phyloP scores from a whole-genome alignment of 371 early-diverging fungal genomes.

The Zychaea mexicana region DNA sequence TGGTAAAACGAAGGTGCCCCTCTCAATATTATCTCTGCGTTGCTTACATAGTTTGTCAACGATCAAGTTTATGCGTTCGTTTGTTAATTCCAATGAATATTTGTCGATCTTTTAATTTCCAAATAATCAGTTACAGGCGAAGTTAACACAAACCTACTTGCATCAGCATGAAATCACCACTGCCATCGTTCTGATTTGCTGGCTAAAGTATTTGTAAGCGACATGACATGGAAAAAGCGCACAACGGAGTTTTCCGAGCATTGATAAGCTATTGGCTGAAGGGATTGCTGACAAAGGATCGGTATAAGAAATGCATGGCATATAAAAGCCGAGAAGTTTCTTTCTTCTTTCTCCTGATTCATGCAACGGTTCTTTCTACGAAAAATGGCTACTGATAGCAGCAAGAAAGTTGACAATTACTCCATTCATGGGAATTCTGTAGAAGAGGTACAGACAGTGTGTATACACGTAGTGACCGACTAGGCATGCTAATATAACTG shows the following conservation, averaged over 20 bases:
- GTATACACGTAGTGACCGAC: too few relatives aligned
- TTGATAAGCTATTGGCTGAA: constrained; percentile 2
- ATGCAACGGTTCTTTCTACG: constrained; percentile 9
- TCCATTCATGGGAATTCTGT: constrained; percentile 45
- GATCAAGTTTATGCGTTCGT: too few relatives aligned
- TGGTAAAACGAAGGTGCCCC: too few relatives aligned
- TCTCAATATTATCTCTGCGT: too few relatives aligned
- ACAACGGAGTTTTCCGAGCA: too few relatives aligned
- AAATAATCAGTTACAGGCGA: too few relatives aligned
- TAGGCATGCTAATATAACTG: not conserved
- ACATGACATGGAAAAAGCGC: too few relatives aligned
- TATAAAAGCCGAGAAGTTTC: not conserved
- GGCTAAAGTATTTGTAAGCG: not conserved
- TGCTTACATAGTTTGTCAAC: too few relatives aligned
- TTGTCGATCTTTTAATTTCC: too few relatives aligned
- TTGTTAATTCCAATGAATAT: too few relatives aligned
- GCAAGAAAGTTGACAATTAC: constrained; percentile 31
- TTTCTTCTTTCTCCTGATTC: not conserved
- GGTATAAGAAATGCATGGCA: constrained; percentile 1
- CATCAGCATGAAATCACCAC: too few relatives aligned
- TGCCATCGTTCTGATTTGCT: not conserved
- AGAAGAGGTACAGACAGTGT: constrained; percentile 33
- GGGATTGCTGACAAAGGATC: constrained; percentile 7
- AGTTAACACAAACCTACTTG: too few relatives aligned
- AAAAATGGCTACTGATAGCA: constrained; percentile 11